Evolutionary conservation across 805 yeast genomes (phyloP), one percentile per base, ranked within the genome.

Genomic region (Starmera caribaea): DNA sequence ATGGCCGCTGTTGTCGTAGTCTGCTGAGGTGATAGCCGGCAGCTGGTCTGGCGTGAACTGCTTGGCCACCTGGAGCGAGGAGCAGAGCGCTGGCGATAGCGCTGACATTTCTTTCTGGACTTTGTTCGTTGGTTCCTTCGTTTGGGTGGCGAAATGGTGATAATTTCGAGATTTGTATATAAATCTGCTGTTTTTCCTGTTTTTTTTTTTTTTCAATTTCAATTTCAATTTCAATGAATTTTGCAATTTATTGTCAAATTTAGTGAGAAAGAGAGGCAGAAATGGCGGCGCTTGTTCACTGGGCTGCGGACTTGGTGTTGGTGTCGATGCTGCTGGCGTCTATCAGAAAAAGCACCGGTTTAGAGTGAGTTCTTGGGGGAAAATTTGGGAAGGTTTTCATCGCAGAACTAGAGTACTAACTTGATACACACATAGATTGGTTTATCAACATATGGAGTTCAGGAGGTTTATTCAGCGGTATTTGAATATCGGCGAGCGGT

Each of bases 291-390:
- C 48, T 80, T 41, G 58, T 82, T 10, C 96, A 87, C 60, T 74
- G 76, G 49, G 74, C 90, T 0, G 52, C 87, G 41, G 97, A 89
- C 55, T 69, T 88, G 45, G 75, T 89, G 3, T 66, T 89, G 42
- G 65, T 86, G 8, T 84, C 96, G 3, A 76, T 92, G 57, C 67
- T 89, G 12, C 64, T 90, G 34, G 96, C 97, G 0, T 95, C 95
- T 3, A 71, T 89, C 39, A 81, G 86, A 56, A 73, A 87, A 45
- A 79, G 84, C 45, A 83, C 96, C 0, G 97, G 97, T 0, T 66
- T 79, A 36, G 73, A 72, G 48, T 61, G 15, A 47, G 60, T 40
- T 37, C 45, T 51, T 57, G 44, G 9, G 3, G 26, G n/a, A n/a
- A n/a, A n/a, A n/a, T n/a, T n/a, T n/a, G n/a, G n/a, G n/a, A n/a